These are phyloP conservation scores for Gracilaria domingensis DNA, from an alignment of 23 red algal genomes.

Conservation along the genomic window DNA sequence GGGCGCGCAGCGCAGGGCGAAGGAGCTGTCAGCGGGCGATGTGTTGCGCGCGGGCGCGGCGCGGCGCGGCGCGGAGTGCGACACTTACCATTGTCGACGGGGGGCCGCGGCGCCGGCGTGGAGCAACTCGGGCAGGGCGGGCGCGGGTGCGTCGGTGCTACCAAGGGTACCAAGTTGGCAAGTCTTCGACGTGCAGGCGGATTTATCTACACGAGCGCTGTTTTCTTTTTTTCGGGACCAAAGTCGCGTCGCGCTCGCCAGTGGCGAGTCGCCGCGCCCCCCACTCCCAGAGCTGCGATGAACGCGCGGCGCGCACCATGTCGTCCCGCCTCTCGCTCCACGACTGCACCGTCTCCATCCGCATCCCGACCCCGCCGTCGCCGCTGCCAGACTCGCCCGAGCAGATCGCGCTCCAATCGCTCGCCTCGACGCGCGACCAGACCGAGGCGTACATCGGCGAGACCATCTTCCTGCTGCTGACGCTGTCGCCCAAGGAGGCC, in stretches of 20 bases:
- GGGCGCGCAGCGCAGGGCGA: not conserved
- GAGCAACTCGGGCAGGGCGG: too few relatives aligned
- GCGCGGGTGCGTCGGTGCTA: too few relatives aligned
- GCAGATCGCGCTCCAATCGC: constrained; percentile 44
- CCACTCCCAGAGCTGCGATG: too few relatives aligned
- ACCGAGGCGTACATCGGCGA: constrained; percentile 58
- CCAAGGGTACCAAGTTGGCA: too few relatives aligned
- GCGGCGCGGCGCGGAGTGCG: too few relatives aligned
- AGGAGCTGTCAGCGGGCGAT: not conserved
- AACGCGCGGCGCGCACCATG: constrained; percentile 6
- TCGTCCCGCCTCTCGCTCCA: constrained; percentile 63
- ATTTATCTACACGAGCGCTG: too few relatives aligned
- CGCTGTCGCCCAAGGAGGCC: constrained; percentile 22
- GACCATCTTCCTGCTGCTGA: constrained; percentile 57
- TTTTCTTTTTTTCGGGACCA: too few relatives aligned
- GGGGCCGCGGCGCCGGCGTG: too few relatives aligned
- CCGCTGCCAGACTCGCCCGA: constrained; percentile 20
- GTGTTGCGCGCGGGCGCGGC: too few relatives aligned
- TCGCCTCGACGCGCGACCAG: not conserved
- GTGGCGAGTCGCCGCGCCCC: too few relatives aligned
- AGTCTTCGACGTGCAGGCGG: too few relatives aligned
- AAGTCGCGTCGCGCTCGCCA: too few relatives aligned
- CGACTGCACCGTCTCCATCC: constrained; percentile 60
- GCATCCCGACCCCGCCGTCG: constrained; percentile 9
- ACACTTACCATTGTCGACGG: not conserved